Base-by-base conservation (phyloP, 306 rosid species). In the Prunus fruticosa region DNA sequence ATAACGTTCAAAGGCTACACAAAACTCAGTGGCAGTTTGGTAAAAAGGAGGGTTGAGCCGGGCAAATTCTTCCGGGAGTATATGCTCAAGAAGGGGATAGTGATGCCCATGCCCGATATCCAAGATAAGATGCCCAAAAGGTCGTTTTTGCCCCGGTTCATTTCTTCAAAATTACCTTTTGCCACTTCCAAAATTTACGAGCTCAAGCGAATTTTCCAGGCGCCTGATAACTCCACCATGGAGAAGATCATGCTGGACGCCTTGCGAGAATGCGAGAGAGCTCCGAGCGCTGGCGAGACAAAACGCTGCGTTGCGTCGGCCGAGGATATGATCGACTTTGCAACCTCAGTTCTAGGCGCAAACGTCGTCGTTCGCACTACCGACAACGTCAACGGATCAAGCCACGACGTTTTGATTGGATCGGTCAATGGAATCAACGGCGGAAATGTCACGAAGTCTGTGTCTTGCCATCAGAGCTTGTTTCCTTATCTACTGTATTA, bases 281-380 rank as follows among this genome's bases (percentile, higher is more conserved):
- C 79, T 0, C 93, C 98, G 0, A 86, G 90, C 64, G 67, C 14
- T 0, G 97, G 95, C 3, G 98, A 95, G 86, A 90, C 95, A 0
- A 95, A 95, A 38, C 89, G 96, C 27, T 95, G 98, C 84, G 92
- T 95, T 0, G 91, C 87, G 0, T 95, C 98, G 0, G 61, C 83
- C 8, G 98, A 95, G 78, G 98, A 95, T 68, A 90, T 95, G 98
- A 85, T 95, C 54, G 98, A 95, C 74, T 95, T 95, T 11, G 87
- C 96, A 3, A 92, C 95, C 20, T 84, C 96, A 3, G 89, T 92
- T 4, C 67, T 95, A 49, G 98, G 98, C 2, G 90, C 96, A 23
- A 89, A 92, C 83, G 83, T 92, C 20, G 87, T 61, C 57, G 88
- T 89, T 74, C 91, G 92, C 51, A 81, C 80, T 1, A 90, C 97